phyloP scores from a whole-genome alignment of 2,329 filamentous ascomycete genomes.

The Pestalotiopsis sp. region DNA sequence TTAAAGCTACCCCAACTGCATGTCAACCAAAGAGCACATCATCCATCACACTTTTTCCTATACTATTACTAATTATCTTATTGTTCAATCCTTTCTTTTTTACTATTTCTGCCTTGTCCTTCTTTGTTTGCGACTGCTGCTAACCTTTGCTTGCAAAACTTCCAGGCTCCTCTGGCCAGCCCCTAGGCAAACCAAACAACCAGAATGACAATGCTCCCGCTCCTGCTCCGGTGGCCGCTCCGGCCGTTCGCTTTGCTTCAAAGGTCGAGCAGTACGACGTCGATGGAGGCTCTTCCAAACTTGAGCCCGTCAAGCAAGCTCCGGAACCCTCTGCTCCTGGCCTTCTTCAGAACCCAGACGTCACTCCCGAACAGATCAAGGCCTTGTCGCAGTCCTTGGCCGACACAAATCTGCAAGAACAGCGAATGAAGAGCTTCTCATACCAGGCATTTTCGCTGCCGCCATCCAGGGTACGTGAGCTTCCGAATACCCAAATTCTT shows the following conservation, averaged over 20 bases:
- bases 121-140: slow-evolving; percentile 13
- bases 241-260: slow-evolving; percentile 17
- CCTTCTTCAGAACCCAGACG: slow-evolving; percentile 37
- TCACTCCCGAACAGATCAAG: slow-evolving; percentile 65
- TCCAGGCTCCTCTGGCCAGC: slow-evolving; percentile 10
- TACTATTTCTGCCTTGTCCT: neutral
- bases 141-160: slow-evolving; percentile 9
- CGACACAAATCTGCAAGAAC: slow-evolving; percentile 75
- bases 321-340: slow-evolving; percentile 12
- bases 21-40: neutral
- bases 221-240: slow-evolving; percentile 7
- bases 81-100: neutral
- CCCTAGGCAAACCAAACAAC: slow-evolving; percentile 10
- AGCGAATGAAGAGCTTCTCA: slow-evolving; percentile 81
- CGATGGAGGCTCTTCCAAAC: slow-evolving; percentile 17
- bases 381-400: slow-evolving; percentile 74
- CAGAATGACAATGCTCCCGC: slow-evolving; percentile 8
- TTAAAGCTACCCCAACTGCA: slow-evolving; percentile 15
- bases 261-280: slow-evolving; percentile 15
- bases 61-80: neutral
- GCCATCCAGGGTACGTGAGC: slow-evolving; percentile 70
- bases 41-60: neutral
- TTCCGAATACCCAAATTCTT: slow-evolving; percentile 26
- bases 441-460: slow-evolving; percentile 92
- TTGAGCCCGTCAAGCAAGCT: slow-evolving; percentile 21